Conservation (phyloP, 2,329 filamentous ascomycete species). For the Stachybotrys chartarum region DNA sequence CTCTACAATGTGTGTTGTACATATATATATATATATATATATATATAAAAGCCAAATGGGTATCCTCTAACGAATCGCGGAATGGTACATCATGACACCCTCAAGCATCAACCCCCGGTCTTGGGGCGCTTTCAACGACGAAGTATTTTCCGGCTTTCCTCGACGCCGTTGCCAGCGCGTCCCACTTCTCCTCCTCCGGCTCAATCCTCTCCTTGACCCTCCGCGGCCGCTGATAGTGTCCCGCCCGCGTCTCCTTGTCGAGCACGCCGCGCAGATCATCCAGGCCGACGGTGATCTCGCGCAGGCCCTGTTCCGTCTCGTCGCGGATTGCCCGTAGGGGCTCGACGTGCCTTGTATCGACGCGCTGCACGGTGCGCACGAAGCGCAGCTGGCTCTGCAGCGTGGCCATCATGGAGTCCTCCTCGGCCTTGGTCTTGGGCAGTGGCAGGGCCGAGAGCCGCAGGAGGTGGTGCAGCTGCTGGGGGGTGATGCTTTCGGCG, state of each 20-base stretch:
- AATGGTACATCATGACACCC: conserved; percentile 1
- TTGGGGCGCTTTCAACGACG: conserved; percentile 60
- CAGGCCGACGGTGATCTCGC: conserved; percentile 52
- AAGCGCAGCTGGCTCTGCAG: conserved; percentile 82
- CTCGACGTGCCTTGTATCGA: conserved; percentile 65
- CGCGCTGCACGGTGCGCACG: conserved; percentile 74
- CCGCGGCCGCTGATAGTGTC: conserved; percentile 41
- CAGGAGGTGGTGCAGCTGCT: conserved; percentile 75
- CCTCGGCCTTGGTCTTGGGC: conserved; percentile 55
- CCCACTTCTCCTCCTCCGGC: conserved; percentile 55
- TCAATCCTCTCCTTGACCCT: conserved; percentile 28
- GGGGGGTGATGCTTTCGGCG: conserved; percentile 46
- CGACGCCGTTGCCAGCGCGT: conserved; percentile 60
- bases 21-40: no score
- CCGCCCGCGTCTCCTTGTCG: conserved; percentile 52
- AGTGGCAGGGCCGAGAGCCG: conserved; percentile 81
- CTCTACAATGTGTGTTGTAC: neutral
- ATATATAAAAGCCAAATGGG: neutral
- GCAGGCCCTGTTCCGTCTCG: conserved; percentile 59
- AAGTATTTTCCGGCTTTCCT: conserved; percentile 67
- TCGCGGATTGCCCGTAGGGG: conserved; percentile 77
- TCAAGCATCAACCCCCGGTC: conserved; percentile 15
- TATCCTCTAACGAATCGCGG: conserved; percentile 2
- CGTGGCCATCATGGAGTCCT: conserved; percentile 63
- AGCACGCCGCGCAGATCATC: conserved; percentile 50